A percentile compares a stretch with the other conserved stretches of the same genome.
Evolutionary conservation across 164 flowering plant genomes (phyloP).

Genomic region (Echeveria elegans): DNA sequence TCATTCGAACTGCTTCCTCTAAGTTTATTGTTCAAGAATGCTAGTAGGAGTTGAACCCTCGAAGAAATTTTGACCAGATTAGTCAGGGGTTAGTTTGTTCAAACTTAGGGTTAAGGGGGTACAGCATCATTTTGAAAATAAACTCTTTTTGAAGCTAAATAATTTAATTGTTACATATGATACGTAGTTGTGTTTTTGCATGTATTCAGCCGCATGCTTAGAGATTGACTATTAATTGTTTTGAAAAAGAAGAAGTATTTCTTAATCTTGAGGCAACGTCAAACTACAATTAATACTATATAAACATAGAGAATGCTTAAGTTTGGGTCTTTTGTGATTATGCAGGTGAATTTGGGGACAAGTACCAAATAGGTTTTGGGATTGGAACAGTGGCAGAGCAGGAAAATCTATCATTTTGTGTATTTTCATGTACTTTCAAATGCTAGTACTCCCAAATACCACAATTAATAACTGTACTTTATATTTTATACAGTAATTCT

Average conservation of each 20-base stretch:
- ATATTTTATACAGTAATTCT: no score
- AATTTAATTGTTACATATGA: no score
- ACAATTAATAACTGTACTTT: no score
- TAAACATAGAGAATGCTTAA: not conserved
- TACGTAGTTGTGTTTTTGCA: no score
- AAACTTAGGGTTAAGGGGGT: not conserved
- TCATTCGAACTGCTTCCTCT: not conserved
- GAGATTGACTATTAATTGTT: no score
- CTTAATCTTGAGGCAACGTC: not conserved
- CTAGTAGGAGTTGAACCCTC: not conserved
- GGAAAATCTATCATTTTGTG: not conserved
- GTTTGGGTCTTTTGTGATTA: not conserved
- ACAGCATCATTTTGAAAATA: no score
- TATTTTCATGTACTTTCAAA: not conserved
- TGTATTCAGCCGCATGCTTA: no score
- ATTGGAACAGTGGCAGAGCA: not conserved
- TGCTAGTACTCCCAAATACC: not conserved
- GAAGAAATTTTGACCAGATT: not conserved
- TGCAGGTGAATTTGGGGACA: conserved; percentile 2
- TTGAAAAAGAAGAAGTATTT: no score
- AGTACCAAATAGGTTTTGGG: not conserved
- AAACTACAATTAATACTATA: not conserved
- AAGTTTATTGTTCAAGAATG: not conserved
- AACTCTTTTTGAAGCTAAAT: no score
- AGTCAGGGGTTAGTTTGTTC: not conserved